These are phyloP conservation scores for Aphanomyces euteiches DNA, from an alignment of 352 stramenopile species.

Conservation along the genomic window DNA sequence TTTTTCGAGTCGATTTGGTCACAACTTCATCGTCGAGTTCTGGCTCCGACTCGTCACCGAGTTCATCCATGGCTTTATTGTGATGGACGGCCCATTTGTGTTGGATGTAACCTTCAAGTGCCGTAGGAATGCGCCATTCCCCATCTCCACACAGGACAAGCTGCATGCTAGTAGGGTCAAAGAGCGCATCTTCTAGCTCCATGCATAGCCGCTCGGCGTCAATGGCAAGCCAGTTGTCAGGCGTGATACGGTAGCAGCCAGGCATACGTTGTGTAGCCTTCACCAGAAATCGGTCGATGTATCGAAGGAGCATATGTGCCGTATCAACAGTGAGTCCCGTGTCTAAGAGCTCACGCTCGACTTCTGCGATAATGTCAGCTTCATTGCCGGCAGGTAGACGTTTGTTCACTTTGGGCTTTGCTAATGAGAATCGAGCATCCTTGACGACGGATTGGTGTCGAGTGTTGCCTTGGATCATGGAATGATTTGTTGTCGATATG, in stretches of 20 bases:
- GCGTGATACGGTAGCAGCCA: conserved; percentile 29
- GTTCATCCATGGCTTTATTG: conserved; percentile 20
- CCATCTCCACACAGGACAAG: background rate
- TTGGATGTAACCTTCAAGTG: conserved; percentile 29
- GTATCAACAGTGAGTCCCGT: conserved; percentile 2
- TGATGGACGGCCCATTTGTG: conserved; percentile 28
- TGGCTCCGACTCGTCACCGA: conserved; percentile 21
- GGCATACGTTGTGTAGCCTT: conserved; percentile 24
- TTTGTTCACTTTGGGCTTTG: conserved; percentile 19
- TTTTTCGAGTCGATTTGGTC: conserved; percentile 16
- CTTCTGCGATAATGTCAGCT: conserved; percentile 7
- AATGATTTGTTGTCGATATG: background rate
- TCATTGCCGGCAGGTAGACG: conserved; percentile 25
- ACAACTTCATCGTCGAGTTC: conserved; percentile 16
- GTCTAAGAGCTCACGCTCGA: conserved; percentile 12
- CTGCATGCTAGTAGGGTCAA: conserved; percentile 18
- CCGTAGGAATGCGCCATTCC: conserved; percentile 25
- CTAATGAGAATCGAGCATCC: conserved; percentile 21
- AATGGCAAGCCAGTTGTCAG: conserved; percentile 31
- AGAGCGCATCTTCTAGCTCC: conserved; percentile 26
- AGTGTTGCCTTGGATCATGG: background rate
- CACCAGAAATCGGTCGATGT: conserved; percentile 27
- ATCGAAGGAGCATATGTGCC: conserved; percentile 25
- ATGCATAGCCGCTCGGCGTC: conserved; percentile 24
- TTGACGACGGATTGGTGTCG: conserved; percentile 7